phyloP scores from a whole-genome alignment of 1,139 yeast species.

The Geotrichum siamense region DNA sequence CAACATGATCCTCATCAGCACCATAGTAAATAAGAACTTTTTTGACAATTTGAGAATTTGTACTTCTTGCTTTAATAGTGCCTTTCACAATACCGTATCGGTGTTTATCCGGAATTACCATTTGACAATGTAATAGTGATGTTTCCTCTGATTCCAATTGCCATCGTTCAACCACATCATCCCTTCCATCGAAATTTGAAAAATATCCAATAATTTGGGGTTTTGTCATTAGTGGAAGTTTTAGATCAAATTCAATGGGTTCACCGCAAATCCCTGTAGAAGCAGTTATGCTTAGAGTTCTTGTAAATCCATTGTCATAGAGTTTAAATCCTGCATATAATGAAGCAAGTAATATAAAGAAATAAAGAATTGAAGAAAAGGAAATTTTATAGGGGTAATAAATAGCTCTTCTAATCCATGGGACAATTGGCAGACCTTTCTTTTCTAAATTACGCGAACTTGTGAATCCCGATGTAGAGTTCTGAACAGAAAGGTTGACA shows the following conservation, averaged over 20 bases:
- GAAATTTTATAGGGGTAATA: too few species aligned
- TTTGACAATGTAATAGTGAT: neutral
- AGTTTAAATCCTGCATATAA: too few species aligned
- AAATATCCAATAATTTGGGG: neutral
- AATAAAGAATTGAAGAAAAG: too few species aligned
- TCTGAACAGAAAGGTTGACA: too few species aligned
- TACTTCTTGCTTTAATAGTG: neutral
- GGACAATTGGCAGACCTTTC: too few species aligned
- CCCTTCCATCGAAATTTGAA: neutral
- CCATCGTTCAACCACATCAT: neutral
- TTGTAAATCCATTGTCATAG: neutral
- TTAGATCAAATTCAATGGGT: neutral
- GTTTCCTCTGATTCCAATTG: neutral
- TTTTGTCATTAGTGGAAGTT: neutral
- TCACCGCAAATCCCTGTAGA: neutral
- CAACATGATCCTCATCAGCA: neutral
- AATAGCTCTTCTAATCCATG: too few species aligned
- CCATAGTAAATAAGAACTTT: neutral
- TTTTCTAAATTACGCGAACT: too few species aligned
- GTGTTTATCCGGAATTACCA: neutral
- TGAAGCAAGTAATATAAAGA: too few species aligned
- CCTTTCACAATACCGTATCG: conserved; percentile 1
- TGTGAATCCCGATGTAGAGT: too few species aligned
- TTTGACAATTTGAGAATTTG: neutral
- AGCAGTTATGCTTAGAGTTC: neutral